Conservation (phyloP, 345 rosid genomes). For the Lepidium africanum region DNA sequence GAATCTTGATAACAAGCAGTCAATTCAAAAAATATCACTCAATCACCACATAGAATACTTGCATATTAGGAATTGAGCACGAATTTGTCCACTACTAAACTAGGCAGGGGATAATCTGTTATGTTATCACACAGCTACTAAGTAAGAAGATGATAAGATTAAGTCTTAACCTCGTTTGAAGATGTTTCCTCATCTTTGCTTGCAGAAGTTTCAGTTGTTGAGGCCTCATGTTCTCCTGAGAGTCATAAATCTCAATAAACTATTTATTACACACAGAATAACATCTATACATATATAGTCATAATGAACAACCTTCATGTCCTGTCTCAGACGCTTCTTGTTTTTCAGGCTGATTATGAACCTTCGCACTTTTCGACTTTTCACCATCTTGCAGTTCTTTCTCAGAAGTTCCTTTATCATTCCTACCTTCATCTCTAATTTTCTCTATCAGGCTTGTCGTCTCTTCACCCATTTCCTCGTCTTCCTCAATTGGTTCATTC, state of each 20-base stretch:
- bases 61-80: neutral
- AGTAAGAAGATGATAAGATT: neutral
- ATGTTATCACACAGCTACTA: neutral
- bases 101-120: neutral
- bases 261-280: neutral
- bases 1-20: neutral
- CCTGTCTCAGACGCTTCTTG: neutral
- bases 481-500: neutral
- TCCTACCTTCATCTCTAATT: slow-evolving; percentile 36
- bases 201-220: neutral
- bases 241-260: neutral
- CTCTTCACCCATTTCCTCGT: slow-evolving; percentile 33
- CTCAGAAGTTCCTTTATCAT: slow-evolving; percentile 1
- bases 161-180: slow-evolving; percentile 24
- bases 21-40: neutral
- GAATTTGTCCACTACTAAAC: neutral
- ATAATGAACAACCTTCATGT: slow-evolving; percentile 14
- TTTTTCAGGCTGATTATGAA: slow-evolving; percentile 7
- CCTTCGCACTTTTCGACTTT: slow-evolving; percentile 2
- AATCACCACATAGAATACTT: neutral
- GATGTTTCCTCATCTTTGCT: slow-evolving; percentile 15
- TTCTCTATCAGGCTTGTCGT: slow-evolving; percentile 39
- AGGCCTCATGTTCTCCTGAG: slow-evolving; percentile 9
- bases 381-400: slow-evolving; percentile 1
- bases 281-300: neutral